Evolutionary conservation across 768 basidiomycete genomes (phyloP).

Genomic region (Heimioporus sp.): DNA sequence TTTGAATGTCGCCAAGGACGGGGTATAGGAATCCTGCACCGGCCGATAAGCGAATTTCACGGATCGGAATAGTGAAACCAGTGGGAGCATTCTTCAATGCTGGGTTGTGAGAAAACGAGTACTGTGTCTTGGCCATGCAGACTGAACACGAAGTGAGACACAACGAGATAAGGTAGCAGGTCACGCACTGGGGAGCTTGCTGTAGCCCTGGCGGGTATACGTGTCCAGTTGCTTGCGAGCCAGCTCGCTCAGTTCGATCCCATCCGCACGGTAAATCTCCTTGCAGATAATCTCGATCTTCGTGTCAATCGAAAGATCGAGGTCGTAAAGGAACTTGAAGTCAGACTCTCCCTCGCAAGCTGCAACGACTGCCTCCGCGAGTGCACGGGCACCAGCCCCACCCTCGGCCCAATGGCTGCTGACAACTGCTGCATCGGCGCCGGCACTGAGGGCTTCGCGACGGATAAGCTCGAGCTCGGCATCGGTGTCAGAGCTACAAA

Average conservation of each 20-base stretch:
- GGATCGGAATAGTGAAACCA: conserved; percentile 92
- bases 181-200: conserved; percentile 69
- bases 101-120: conserved; percentile 95
- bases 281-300: conserved; percentile 88
- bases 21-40: conserved; percentile 97
- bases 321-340: conserved; percentile 94
- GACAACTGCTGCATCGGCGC: conserved; percentile 93
- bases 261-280: conserved; percentile 94
- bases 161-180: background rate
- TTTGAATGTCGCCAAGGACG: conserved; percentile 92
- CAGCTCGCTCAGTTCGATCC: conserved; percentile 80
- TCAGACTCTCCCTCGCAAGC: conserved; percentile 78
- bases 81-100: conserved; percentile 87
- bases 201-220: conserved; percentile 89
- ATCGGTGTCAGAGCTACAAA: conserved; percentile 74
- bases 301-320: conserved; percentile 76
- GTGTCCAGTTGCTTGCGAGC: conserved; percentile 85
- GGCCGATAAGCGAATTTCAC: conserved; percentile 82
- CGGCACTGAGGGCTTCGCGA: conserved; percentile 73
- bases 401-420: conserved; percentile 98
- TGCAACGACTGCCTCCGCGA: conserved; percentile 89
- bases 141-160: conserved; percentile 43
- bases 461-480: conserved; percentile 88
- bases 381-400: conserved; percentile 82
- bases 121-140: conserved; percentile 98